phyloP scores from a whole-genome alignment of 805 yeast species.

The Isabelozyma gotoi region DNA sequence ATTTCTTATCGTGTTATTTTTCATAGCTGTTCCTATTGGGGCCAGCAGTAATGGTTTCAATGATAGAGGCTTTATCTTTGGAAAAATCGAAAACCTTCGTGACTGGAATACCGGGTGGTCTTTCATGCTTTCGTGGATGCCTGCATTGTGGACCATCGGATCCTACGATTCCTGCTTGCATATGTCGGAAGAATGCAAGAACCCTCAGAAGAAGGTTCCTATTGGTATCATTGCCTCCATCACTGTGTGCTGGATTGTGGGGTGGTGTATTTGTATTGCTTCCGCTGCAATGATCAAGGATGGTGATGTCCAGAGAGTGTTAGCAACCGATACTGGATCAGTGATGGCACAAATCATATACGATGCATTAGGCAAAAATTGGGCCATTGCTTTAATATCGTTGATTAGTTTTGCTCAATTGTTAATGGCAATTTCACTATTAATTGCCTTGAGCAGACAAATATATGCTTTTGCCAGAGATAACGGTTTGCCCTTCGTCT shows the following conservation, averaged over 20 bases:
- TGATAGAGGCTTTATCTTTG: slow-evolving; percentile 30
- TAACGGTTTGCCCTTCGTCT: slow-evolving; percentile 66
- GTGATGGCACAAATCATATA: slow-evolving; percentile 65
- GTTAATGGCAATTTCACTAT: slow-evolving; percentile 64
- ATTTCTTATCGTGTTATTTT: slow-evolving; percentile 49
- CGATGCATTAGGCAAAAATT: slow-evolving; percentile 60
- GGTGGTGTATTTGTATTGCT: slow-evolving; percentile 55
- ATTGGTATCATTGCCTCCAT: slow-evolving; percentile 63
- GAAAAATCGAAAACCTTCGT: slow-evolving; percentile 47
- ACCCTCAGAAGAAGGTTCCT: slow-evolving; percentile 64
- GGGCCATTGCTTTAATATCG: slow-evolving; percentile 66
- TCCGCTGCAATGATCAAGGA: slow-evolving; percentile 56
- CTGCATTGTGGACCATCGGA: slow-evolving; percentile 75
- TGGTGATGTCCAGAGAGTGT: slow-evolving; percentile 38
- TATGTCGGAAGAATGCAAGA: slow-evolving; percentile 68
- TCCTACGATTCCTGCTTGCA: slow-evolving; percentile 73
- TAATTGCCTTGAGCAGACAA: slow-evolving; percentile 68
- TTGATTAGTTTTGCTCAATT: slow-evolving; percentile 60
- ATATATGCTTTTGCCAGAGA: slow-evolving; percentile 78
- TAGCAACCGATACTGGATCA: slow-evolving; percentile 50
- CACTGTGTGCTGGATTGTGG: slow-evolving; percentile 55
- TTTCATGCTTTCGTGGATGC: slow-evolving; percentile 57
- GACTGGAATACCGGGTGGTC: slow-evolving; percentile 47
- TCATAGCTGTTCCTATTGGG: slow-evolving; percentile 68
- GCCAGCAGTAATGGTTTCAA: slow-evolving; percentile 27